Base-by-base conservation (phyloP, 257 asterid genomes). In the Solanum sitiens region DNA sequence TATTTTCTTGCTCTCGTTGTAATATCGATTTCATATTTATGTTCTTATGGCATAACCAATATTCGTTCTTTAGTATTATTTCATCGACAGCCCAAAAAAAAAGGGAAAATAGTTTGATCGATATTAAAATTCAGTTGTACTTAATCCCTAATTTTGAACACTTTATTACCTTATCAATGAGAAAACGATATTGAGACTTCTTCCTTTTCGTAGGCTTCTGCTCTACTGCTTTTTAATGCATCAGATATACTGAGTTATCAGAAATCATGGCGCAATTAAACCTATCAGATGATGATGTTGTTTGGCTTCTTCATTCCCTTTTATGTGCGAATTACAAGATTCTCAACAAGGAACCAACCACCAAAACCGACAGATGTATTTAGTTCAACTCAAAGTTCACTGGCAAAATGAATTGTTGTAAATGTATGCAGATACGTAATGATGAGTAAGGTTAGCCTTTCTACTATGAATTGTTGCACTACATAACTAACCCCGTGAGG, bases 241-340 rank as follows among this genome's bases (percentile, higher is more conserved):
- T 93, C 99, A 10, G 98, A 95, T 85, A 93, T 90, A 86, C 91
- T 97, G 89, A 96, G 98, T 91, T 94, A 96, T 88, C 95, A 93
- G 99, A 97, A 88, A 96, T 97, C 88, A 92, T 95, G 98, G 72
- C 93, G 37, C 99, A 97, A 89, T 89, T 97, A 89, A 97, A 97
- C 91, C 91, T 97, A 59, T 90, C 96, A 3, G 98, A 97, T 89
- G 99, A 97, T 71, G 99, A 97, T 89, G 98, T 97, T 88, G 94
- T 96, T 84, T 90, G 98, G 90, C 90, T 95, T 92, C 97, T 97
- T 79, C 99, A 97, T 89, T 96, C 99, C 10, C 98, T 97, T 87
- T 94, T 99, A n/a, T 97, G 99, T 89, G 98, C 99, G 12, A 97
- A 93, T 91, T 94, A 96, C 87, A 97, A 93, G 92, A 97, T 95